A percentile compares a stretch with the other conserved stretches of the same genome.
Evolutionary conservation across 805 yeast genomes (phyloP).

Genomic region (Nakazawaea pomicola): DNA sequence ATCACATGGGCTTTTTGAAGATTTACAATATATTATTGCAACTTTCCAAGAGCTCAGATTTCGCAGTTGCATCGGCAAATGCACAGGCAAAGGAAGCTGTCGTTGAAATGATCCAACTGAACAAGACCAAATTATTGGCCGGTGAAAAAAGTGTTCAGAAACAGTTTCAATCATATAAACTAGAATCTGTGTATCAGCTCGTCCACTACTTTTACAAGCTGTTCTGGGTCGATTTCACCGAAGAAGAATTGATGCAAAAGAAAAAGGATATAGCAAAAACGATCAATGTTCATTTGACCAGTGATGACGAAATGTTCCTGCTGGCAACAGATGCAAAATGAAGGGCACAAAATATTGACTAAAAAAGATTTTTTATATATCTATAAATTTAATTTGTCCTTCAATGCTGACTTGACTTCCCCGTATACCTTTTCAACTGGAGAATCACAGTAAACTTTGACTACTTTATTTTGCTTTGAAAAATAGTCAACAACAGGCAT

Average conservation of each 20-base stretch:
- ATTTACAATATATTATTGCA: constrained; percentile 1
- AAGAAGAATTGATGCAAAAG: too few relatives aligned
- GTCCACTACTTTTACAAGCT: constrained; percentile 2
- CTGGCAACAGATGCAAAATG: too few relatives aligned
- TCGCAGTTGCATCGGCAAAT: background rate
- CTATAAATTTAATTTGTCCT: constrained; percentile 26
- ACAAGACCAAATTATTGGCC: background rate
- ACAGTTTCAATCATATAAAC: background rate
- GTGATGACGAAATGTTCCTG: too few relatives aligned
- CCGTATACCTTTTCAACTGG: constrained; percentile 74
- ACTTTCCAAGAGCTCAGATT: background rate
- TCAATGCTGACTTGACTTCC: constrained; percentile 63
- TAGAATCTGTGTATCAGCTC: background rate
- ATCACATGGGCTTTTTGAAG: constrained; percentile 2
- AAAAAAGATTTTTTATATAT: constrained; percentile 1
- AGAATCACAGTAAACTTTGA: constrained; percentile 72
- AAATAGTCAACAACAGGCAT: constrained; percentile 91
- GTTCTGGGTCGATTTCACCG: constrained; percentile 5
- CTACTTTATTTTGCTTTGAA: constrained; percentile 68
- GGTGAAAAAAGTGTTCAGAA: background rate
- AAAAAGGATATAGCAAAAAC: background rate
- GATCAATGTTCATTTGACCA: too few relatives aligned
- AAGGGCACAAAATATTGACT: too few relatives aligned
- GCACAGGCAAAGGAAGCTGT: background rate
- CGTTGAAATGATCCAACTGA: background rate